Evolutionary conservation across 1,284 basidiomycete genomes (phyloP), one percentile per base, ranked within the genome.

Genomic region (Cutaneotrichosporon cavernicola): DNA sequence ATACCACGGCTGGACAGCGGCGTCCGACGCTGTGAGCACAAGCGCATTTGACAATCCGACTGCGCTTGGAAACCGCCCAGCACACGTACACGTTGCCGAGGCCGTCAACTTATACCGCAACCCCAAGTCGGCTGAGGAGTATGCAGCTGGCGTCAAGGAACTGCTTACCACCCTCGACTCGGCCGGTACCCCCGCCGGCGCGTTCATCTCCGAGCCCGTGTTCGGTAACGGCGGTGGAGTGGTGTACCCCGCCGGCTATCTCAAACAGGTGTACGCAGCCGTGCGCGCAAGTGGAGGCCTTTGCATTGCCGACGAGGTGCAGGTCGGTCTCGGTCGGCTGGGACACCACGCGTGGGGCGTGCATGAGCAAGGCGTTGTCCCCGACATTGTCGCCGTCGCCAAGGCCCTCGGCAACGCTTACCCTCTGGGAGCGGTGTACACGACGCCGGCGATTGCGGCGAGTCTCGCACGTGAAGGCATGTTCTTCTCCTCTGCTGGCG

Each of bases 401-500:
- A 65, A 65, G 22, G 64, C 64, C 10, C 61, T 65, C 11, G 64
- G 64, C 2, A 59, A 56, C 53, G 51, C 52, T 11, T 65, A 60
- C 40, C 64, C 64, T 5, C 61, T 65, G 11, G 64, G 64, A 10
- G 53, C 53, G 8, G 64, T 65, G 9, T 57, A 46, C 21, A 65
- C 64, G n/a, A 65, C 64, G 1, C 52, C 36, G 4, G 61, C 22
- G 11, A 65, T 65, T n/a, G 60, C 64, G 4, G 64, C 51, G 9
- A 31, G 26, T n/a, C 53, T 65, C 10, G 57, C 16, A 47, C 38
- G 52, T 9, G 64, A 65, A 11, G 64, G 64, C 53, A 65, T 62
- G 61, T 65, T 65, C 53, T 65, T 65, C 64, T 71, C 69, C 13
- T 70, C 64, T 5, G 63, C 63, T 0, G 73, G 65, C 55, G 70